These are phyloP conservation scores for Albugo laibachii DNA, from an alignment of 352 stramenopile species.

Conservation along the genomic window DNA sequence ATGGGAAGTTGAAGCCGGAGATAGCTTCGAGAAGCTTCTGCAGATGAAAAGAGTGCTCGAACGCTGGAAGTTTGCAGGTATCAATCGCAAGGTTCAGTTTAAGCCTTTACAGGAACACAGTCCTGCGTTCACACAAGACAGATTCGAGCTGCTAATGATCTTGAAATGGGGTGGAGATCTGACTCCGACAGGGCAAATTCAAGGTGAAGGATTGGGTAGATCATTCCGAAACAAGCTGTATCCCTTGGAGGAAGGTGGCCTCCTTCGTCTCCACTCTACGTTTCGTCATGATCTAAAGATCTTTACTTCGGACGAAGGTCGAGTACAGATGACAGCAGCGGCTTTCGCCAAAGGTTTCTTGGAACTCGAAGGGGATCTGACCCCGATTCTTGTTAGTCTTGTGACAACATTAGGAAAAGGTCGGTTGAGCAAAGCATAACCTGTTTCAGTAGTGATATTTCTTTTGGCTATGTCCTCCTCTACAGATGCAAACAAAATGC, in stretches of 20 bases:
- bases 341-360: constrained; percentile 98
- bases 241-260: constrained; percentile 79
- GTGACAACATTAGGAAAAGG: constrained; percentile 71
- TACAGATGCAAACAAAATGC: constrained; percentile 88
- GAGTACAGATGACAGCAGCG: constrained; percentile 99
- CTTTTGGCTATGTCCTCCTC: neutral
- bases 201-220: constrained; percentile 89
- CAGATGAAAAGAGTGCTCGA: constrained; percentile 95
- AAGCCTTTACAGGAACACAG: constrained; percentile 55
- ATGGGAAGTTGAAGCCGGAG: constrained; percentile 67
- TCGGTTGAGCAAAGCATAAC: constrained; percentile 8
- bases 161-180: constrained; percentile 99
- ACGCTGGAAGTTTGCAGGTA: constrained; percentile 90
- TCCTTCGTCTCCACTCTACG: constrained; percentile 96
- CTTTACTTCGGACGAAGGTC: constrained; percentile 97
- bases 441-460: neutral
- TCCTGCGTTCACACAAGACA: constrained; percentile 15
- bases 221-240: constrained; percentile 83
- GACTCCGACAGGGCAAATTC: constrained; percentile 92
- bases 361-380: constrained; percentile 97
- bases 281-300: constrained; percentile 99
- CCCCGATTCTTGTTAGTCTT: constrained; percentile 97
- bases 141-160: constrained; percentile 93
- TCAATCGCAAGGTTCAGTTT: constrained; percentile 94
- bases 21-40: constrained; percentile 83